Base-by-base conservation (phyloP, 1,139 yeast species). In the Yamadazyma siamensis region DNA sequence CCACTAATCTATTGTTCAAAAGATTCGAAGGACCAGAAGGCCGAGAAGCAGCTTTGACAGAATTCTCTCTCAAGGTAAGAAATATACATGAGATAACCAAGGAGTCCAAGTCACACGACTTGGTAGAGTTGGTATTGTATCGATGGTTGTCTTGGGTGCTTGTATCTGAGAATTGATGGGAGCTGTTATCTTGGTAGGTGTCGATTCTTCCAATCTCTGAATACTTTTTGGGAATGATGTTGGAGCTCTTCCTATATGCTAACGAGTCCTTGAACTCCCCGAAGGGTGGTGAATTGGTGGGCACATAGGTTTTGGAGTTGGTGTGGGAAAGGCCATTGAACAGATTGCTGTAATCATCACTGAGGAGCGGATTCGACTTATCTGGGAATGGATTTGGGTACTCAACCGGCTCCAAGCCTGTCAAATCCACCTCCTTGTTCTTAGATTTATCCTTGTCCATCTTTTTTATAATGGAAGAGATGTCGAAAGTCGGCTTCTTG, bases 221-320 rank as follows among this genome's bases (percentile, higher is more conserved):
- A 37, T 47, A 65, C 37, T 54, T 63, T 38, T 56, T 62, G 10
- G 71, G 71, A 3, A 63, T 34, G 2, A 58, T 25, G 6, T 44
- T 34, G 15, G 37, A 27, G 4, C 38, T 34, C 5, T 43, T 41
- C 11, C 36, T 34, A 31, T 55, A 57, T n/a, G 47, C 32, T n/a
- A 53, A 28, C 0, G 60, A 41, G 35, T 65, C 70, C 29, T 49
- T 53, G 29, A 56, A 61, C 3, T 46, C 40, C 2, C 71, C 72
- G 47, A 68, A 67, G 1, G 73, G 73, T 0, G 74, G 75, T 29
- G 56, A 37, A 16, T 57, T 47, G 35, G 51, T 48, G 12, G 70
- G 62, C 10, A 62, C 49, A 36, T 53, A 59, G 9, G 42, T 36
- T 27, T 37, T 36, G 9, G 34, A 33, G 28, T 36, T 34, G 4